A percentile compares a stretch with the other conserved stretches of the same genome.
These are phyloP conservation scores for Phragmites australis DNA, from an alignment of 176 grass and related monocot genomes.

Conservation along the genomic window DNA sequence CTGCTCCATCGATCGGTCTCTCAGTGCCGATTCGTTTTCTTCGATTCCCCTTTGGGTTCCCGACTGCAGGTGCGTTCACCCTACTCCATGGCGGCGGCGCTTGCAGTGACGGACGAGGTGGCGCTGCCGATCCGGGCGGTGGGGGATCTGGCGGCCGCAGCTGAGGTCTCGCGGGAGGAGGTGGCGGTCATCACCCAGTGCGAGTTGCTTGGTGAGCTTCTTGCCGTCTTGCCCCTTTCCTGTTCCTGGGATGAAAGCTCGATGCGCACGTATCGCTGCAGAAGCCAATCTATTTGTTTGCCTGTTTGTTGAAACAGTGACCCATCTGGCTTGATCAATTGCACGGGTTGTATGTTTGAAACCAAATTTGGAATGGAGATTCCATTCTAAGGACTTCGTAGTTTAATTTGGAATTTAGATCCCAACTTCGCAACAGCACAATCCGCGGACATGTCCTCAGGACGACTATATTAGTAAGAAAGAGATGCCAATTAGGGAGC, in stretches of 20 bases:
- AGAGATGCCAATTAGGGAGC: too few species aligned
- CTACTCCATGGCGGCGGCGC: conserved; percentile 44
- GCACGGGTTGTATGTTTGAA: not conserved
- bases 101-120: conserved; percentile 73
- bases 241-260: not conserved
- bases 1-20: too few species aligned
- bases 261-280: not conserved
- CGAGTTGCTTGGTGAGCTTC: conserved; percentile 56
- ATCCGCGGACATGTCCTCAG: not conserved
- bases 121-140: conserved; percentile 59
- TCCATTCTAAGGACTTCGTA: not conserved
- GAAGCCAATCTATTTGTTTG: not conserved
- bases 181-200: conserved; percentile 75
- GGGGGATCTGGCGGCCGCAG: conserved; percentile 54
- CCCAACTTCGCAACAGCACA: not conserved
- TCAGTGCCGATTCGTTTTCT: not conserved
- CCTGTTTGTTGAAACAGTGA: not conserved
- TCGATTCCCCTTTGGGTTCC: not conserved
- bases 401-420: not conserved
- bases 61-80: not conserved
- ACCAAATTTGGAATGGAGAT: not conserved
- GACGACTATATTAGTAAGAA: too few species aligned
- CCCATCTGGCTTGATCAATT: not conserved
- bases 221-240: not conserved
- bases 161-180: conserved; percentile 57